Evolutionary conservation across 129 eudicot genomes (phyloP).

Genomic region (Artemisia argyi): DNA sequence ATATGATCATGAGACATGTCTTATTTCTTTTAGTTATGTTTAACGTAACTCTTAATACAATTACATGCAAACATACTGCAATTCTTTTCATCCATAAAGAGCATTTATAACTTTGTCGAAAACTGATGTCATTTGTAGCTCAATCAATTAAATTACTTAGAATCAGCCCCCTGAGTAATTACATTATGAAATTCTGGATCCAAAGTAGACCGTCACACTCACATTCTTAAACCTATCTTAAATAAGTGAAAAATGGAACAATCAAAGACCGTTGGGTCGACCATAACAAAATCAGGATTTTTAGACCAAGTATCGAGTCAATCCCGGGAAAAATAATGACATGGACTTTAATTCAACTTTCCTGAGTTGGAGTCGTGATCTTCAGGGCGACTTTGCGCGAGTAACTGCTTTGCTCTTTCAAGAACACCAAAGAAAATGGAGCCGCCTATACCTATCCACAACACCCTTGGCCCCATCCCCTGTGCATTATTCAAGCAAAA

Average conservation of each 20-base stretch:
- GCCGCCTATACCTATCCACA: conserved; percentile 92
- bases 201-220: background rate
- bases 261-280: background rate
- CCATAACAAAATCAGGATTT: background rate
- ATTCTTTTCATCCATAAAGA: no score
- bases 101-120: background rate
- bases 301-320: background rate
- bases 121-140: background rate
- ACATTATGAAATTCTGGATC: background rate
- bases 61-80: no score
- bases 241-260: background rate
- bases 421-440: conserved; percentile 81
- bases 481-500: conserved; percentile 27
- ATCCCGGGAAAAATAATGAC: background rate
- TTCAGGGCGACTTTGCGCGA: conserved; percentile 36
- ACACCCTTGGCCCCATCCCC: conserved; percentile 79
- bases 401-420: conserved; percentile 64
- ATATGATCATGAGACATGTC: no score
- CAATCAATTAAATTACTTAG: background rate
- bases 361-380: conserved; percentile 21
- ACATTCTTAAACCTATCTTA: background rate
- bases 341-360: conserved; percentile 19
- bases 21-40: no score
- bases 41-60: no score
- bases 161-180: background rate